Base-by-base conservation (phyloP, 495 filamentous ascomycete species). In the Neurospora hispaniola region DNA sequence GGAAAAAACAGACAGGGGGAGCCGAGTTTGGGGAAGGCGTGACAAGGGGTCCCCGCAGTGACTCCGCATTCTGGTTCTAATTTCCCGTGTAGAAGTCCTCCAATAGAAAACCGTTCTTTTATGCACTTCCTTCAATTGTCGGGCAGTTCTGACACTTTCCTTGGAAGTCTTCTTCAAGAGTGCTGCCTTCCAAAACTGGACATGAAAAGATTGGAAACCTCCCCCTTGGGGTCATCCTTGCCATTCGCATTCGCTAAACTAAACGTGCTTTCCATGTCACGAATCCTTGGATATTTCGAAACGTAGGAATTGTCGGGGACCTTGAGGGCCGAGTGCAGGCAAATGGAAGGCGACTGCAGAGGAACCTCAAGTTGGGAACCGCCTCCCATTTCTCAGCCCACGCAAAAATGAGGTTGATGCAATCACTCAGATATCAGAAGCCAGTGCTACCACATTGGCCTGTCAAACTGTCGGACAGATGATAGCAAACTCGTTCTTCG, bases 41-140 rank as follows among this genome's bases (percentile, higher is more conserved):
- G 71, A 69, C 72, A 74, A 68, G 68, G 72, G 71, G 71, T 54
- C 73, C 73, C 75, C 75, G 72, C 72, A 74, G 35, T 42, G 43
- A 46, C 75, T 66, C 75, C 75, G 75, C 75, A 77, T 71, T 75
- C 70, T 75, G 71, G 43, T 69, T 69, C 69, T 54, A 74, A 74
- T 76, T 71, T 73, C 72, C 31, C 68, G 43, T 20, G 35, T 27
- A 46, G 70, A 76, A 74, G 42, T 74, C 75, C 75, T 71, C 75
- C 73, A 76, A 76, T 76, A 66, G 39, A 18, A 70, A 70, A 69
- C n/a, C 40, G 38, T 66, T 27, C 72, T 46, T 27, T 44, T 20
- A 35, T 42, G 70, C 2, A 16, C 11, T 71, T 44, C 42, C 70
- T 27, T 27, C 31, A 42, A 71, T 46, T 54, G 38, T 14, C 70